phyloP scores from a whole-genome alignment of 208 protist species.

The Kentomonas sorsogonicus region DNA sequence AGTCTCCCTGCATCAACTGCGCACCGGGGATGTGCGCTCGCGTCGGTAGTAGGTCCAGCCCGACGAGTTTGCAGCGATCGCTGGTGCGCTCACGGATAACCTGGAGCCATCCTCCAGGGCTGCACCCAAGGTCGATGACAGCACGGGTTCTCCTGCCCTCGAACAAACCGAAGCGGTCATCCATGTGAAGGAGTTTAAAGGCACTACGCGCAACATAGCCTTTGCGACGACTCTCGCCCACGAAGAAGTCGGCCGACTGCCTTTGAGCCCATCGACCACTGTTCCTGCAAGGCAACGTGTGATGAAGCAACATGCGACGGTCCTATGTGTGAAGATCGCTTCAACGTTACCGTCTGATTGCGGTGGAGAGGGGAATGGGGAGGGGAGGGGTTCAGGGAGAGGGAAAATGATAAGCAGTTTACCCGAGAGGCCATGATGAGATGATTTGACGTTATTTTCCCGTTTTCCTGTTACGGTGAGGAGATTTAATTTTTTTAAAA shows the following conservation, averaged over 20 bases:
- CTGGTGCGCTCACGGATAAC: constrained; percentile 63
- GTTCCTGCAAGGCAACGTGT: constrained; percentile 2
- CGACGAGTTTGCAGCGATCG: constrained; percentile 62
- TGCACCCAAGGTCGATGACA: constrained; percentile 78
- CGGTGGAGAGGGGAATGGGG: neutral
- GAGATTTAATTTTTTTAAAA: no score
- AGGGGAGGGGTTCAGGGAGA: neutral
- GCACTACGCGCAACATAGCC: constrained; percentile 80
- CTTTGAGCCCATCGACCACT: constrained; percentile 55
- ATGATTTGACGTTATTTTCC: no score
- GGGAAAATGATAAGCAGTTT: no score
- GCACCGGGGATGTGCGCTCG: constrained; percentile 47
- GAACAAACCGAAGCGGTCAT: constrained; percentile 67
- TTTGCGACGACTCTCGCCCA: constrained; percentile 45
- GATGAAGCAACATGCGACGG: no score
- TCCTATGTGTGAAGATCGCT: neutral
- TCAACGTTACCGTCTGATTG: no score
- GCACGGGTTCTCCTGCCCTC: constrained; percentile 28
- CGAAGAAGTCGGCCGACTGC: constrained; percentile 60
- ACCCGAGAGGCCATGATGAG: no score
- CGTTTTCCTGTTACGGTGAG: no score
- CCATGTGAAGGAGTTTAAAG: constrained; percentile 67
- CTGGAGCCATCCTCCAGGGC: constrained; percentile 83
- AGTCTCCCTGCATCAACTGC: constrained; percentile 71
- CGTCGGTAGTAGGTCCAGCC: constrained; percentile 58